Evolutionary conservation across 768 basidiomycete species (phyloP), one percentile per base, ranked within the genome.

Genomic region (Pisolithus marmoratus): DNA sequence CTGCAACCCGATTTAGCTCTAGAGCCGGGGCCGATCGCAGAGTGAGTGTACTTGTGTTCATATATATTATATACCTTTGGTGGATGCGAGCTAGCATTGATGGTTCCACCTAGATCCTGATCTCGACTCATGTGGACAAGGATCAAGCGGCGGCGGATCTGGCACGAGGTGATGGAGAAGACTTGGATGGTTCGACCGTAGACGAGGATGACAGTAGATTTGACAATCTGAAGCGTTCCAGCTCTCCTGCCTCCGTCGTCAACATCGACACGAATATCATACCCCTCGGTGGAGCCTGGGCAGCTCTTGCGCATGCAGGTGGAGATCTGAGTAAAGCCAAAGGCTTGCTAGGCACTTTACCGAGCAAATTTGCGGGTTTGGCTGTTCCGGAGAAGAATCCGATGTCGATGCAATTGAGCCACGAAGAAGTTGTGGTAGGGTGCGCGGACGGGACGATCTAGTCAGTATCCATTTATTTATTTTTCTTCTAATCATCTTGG

Each of bases 381-480:
- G 87, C 90, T 27, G 87, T 82, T 22, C 90, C 93, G 2, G 92
- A 88, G 69, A 90, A 93, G 79, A 93, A 94, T 60, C 93, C 92
- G 8, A 93, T 93, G 92, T 88, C 87, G 55, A 88, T 95, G 84
- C 90, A 90, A 57, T 66, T 94, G 60, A 91, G 87, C 58, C 87
- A 92, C 58, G 91, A 94, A 62, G 90, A 93, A 63, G 86, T 94
- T 1, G 90, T 93, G 17, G 88, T 94, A 26, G 90, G 90, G 0
- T 93, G 90, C 73, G 89, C 89, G 24, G 90, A 93, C 67, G 90
- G 90, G 14, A 90, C 88, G 3, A 93, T 93, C 59, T 93, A 93
- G 90, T 93, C 56, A 71, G 89, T 74, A 34, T 14, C 34, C 14
- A 14, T 34, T 34, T 14, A n/a, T 56, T 34, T 31, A 50, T 14